A percentile compares a stretch with the other conserved stretches of the same genome.
phyloP scores from a whole-genome alignment of 345 rosid species.

The Ailanthus altissimus region DNA sequence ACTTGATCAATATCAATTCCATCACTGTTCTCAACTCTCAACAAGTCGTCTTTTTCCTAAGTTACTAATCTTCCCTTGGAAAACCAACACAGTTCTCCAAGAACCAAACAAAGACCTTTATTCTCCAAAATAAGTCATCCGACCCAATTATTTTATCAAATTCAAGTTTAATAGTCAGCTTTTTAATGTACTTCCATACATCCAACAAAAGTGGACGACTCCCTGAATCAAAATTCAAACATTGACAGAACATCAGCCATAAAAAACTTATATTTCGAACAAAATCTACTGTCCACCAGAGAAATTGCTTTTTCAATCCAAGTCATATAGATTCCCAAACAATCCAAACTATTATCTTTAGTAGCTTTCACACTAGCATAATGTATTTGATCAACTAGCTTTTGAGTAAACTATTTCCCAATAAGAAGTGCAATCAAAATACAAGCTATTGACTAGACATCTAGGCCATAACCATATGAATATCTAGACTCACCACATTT shows the following conservation, averaged over 20 bases:
- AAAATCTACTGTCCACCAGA: conserved; percentile 38
- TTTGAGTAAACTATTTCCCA: conserved; percentile 48
- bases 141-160: conserved; percentile 34
- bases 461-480: conserved; percentile 46
- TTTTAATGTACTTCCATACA: conserved; percentile 68
- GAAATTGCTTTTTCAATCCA: conserved; percentile 44
- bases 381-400: conserved; percentile 38
- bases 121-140: conserved; percentile 30
- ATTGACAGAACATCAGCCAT: conserved; percentile 46
- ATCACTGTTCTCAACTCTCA: conserved; percentile 27
- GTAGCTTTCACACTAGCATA: conserved; percentile 24
- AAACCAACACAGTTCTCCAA: conserved; percentile 53
- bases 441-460: conserved; percentile 78
- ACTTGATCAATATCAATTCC: conserved; percentile 28
- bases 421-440: conserved; percentile 54
- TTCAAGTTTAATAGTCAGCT: conserved; percentile 45
- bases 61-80: conserved; percentile 28
- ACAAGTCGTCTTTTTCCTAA: conserved; percentile 26
- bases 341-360: conserved; percentile 35
- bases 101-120: conserved; percentile 44
- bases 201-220: conserved; percentile 56
- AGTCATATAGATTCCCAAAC: conserved; percentile 31
- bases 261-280: conserved; percentile 38
- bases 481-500: conserved; percentile 26
- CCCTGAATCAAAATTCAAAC: conserved; percentile 60